Evolutionary conservation across 1,139 yeast species (phyloP).

Genomic region (Wickerhamiella pararugosa): DNA sequence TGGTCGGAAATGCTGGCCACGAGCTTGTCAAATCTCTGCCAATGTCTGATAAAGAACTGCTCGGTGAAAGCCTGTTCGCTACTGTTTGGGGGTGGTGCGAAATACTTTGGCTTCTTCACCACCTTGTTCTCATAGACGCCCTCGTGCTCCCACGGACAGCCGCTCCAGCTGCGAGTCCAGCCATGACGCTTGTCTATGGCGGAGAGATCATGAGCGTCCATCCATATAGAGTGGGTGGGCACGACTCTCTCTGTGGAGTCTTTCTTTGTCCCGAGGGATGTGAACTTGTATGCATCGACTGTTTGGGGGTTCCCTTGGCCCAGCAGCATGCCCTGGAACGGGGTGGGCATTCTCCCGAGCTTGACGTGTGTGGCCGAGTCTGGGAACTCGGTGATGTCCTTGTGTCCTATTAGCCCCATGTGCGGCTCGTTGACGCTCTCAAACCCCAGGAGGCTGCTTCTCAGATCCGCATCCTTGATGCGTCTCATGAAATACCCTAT

Average conservation of each 20-base stretch:
- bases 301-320: conserved; percentile 61
- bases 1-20: conserved; percentile 9
- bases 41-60: conserved; percentile 12
- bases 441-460: conserved; percentile 50
- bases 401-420: conserved; percentile 21
- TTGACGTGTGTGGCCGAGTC: conserved; percentile 16
- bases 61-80: conserved; percentile 12
- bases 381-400: conserved; percentile 17
- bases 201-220: conserved; percentile 24
- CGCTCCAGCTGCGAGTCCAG: conserved; percentile 50
- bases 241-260: conserved; percentile 33
- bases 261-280: conserved; percentile 57
- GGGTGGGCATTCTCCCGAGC: conserved; percentile 23
- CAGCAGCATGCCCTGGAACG: conserved; percentile 25
- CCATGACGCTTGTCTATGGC: conserved; percentile 48
- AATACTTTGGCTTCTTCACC: conserved; percentile 33
- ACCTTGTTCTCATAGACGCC: conserved; percentile 33
- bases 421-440: conserved; percentile 87
- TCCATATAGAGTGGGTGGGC: conserved; percentile 60
- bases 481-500: conserved; percentile 39
- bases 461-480: conserved; percentile 29
- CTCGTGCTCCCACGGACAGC: conserved; percentile 57
- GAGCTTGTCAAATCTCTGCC: conserved; percentile 12
- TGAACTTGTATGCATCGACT: conserved; percentile 49
- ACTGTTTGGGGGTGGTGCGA: conserved; percentile 16